Conservation (phyloP, 306 rosid species). For the Prinsepia uniflora region DNA sequence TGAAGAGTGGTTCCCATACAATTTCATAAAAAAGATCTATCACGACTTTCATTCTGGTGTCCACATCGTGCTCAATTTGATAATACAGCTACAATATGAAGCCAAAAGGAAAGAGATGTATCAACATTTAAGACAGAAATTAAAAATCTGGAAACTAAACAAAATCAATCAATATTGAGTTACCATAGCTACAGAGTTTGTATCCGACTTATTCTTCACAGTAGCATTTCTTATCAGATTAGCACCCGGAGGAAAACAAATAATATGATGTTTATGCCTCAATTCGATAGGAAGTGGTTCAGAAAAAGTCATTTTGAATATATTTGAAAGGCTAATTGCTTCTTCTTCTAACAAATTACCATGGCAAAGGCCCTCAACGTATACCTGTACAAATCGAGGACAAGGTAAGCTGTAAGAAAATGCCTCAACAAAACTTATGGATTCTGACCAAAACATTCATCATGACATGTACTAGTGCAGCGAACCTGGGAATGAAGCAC, state of each 20-base stretch:
- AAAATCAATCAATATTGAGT: conserved; percentile 15
- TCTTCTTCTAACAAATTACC: conserved; percentile 81
- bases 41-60: conserved; percentile 63
- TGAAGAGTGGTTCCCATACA: conserved; percentile 79
- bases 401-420: conserved; percentile 20
- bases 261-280: conserved; percentile 64
- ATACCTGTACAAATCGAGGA: conserved; percentile 47
- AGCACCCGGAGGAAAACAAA: conserved; percentile 63
- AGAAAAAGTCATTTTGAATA: conserved; percentile 60
- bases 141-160: conserved; percentile 12
- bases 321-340: conserved; percentile 60
- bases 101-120: conserved; percentile 18
- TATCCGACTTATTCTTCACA: conserved; percentile 78
- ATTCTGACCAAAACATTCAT: too few relatives aligned
- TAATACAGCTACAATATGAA: conserved; percentile 74
- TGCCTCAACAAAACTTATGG: conserved; percentile 14
- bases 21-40: conserved; percentile 84
- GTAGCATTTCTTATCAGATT: conserved; percentile 63
- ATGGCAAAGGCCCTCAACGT: conserved; percentile 86
- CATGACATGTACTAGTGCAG: background rate
- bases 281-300: conserved; percentile 62
- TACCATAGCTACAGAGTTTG: conserved; percentile 84
- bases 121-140: conserved; percentile 1
- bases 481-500: conserved; percentile 76
- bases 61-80: conserved; percentile 76